Conservation (phyloP, 257 asterid species). For the Solanum appendiculatum region DNA sequence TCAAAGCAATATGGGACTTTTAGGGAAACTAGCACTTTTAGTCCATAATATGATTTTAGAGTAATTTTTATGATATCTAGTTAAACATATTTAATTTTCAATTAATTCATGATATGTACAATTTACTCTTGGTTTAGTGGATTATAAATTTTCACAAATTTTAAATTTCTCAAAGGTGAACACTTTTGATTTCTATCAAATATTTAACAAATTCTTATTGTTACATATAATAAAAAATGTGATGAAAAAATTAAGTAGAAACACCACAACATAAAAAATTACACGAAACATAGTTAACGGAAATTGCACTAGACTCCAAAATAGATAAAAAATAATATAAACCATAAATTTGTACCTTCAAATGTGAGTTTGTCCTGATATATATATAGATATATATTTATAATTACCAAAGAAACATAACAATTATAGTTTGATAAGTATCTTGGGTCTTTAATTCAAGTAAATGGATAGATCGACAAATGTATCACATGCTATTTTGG, state of each 20-base stretch:
- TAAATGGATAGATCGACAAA: background rate
- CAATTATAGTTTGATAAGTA: background rate
- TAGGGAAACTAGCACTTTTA: background rate
- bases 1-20: background rate
- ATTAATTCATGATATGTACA: too few species aligned
- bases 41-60: background rate
- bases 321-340: too few species aligned
- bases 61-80: background rate
- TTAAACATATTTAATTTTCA: background rate
- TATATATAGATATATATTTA: too few species aligned
- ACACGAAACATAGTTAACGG: rapidly evolving
- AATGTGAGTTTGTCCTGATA: too few species aligned
- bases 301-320: too few species aligned
- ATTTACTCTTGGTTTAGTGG: too few species aligned
- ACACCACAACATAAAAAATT: too few species aligned
- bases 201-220: too few species aligned
- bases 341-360: too few species aligned
- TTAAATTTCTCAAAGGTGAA: too few species aligned
- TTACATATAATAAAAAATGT: background rate
- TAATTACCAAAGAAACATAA: background rate
- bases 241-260: background rate
- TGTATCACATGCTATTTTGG: background rate
- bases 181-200: too few species aligned
- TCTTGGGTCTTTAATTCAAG: background rate
- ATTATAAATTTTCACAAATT: too few species aligned